Base-by-base conservation (phyloP, 441 rosid genomes). In the Dalechampia spathulata region DNA sequence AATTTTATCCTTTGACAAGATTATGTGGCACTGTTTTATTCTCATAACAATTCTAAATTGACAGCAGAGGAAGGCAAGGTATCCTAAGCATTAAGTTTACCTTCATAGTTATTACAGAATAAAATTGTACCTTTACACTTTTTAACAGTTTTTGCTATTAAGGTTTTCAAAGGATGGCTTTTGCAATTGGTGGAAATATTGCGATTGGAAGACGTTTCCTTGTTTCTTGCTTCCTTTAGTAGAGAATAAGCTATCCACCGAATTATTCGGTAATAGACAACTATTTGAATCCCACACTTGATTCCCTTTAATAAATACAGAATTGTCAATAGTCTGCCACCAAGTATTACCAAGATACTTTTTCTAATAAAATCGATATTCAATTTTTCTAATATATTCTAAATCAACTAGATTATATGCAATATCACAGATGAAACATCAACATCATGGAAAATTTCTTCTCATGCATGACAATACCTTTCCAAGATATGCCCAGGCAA, bases 401-500 rank as follows among this genome's bases (percentile, higher is more conserved):
- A 12, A 12, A 13, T 23, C 26, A 20, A 27, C 30, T 46, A 46
- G 27, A 23, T 16, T 43, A 17, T 14, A 20, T 45, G 49, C 27
- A 45, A 16, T 45, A 11, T 45, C 27, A 21, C 1, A 7, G 15
- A 45, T 5, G 15, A n/a, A 15, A 45, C 26, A 2, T 21, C 14
- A 45, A 45, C 27, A 21, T 1, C 19, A 23, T 14, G 0, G 13
- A 46, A 25, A 12, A 65, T 21, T 15, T 40, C 37, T 16, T 60
- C 51, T 50, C 57, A 28, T 21, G 25, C 37, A 56, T 36, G 19
- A 46, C 25, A 58, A 40, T 79, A 89, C 99, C 97, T 89, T 85
- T 49, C 99, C 97, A 62, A 93, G 86, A 60, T 73, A 77, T 58
- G 92, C 92, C 97, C 99, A 93, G 45, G 97, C 97, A 72, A 73